These are phyloP conservation scores for Termitomyces sp. DNA, from an alignment of 768 basidiomycete species.

Conservation along the genomic window DNA sequence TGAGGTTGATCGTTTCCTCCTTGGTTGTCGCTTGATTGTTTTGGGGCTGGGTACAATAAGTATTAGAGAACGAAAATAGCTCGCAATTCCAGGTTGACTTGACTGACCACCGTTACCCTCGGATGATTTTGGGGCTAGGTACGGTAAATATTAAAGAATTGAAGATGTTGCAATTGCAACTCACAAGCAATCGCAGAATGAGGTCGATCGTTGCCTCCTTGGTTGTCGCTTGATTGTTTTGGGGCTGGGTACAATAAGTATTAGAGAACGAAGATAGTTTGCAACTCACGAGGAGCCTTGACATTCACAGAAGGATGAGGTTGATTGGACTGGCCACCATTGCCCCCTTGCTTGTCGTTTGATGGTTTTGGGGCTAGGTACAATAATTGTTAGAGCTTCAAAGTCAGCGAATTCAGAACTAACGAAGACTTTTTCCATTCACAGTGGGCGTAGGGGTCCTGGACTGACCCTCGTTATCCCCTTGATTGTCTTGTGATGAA, in stretches of 20 bases:
- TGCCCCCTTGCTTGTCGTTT: not conserved
- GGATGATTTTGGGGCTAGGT: not conserved
- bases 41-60: not conserved
- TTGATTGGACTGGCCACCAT: not conserved
- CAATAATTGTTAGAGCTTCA: not conserved
- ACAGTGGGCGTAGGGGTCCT: not conserved
- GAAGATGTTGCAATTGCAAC: not conserved
- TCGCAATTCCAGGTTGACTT: not conserved
- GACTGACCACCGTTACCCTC: not conserved
- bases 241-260: not conserved
- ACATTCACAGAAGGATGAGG: not conserved
- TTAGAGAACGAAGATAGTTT: too few species aligned
- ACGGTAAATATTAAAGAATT: not conserved
- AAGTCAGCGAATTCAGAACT: not conserved
- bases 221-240: not conserved
- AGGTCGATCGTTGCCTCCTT: not conserved
- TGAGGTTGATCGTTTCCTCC: not conserved
- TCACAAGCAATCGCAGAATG: not conserved
- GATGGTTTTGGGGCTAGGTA: not conserved
- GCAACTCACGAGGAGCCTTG: not conserved
- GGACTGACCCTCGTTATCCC: not conserved
- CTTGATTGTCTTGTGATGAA: not conserved
- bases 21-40: not conserved
- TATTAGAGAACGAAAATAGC: too few species aligned
- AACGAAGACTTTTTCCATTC: not conserved